These are phyloP conservation scores for Sporothrix sp. DNA, from an alignment of 2,329 filamentous ascomycete species.

Conservation along the genomic window DNA sequence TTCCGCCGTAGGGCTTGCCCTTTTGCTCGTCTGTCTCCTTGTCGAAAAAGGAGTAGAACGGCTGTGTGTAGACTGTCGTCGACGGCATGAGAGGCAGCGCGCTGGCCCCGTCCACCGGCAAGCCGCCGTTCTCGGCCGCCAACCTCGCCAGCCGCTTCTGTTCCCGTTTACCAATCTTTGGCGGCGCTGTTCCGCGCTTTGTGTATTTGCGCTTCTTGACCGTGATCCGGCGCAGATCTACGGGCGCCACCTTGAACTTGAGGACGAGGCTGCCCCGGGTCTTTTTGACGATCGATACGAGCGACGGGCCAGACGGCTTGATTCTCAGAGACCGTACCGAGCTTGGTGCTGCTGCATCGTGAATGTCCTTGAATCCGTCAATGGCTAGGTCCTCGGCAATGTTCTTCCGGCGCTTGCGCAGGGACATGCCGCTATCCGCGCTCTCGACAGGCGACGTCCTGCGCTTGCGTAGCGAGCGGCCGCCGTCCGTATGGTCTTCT, in stretches of 20 bases:
- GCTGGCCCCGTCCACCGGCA: background rate
- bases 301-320: slow-evolving; percentile 31
- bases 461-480: slow-evolving; percentile 72
- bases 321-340: slow-evolving; percentile 51
- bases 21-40: slow-evolving; percentile 82
- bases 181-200: slow-evolving; percentile 34
- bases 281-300: slow-evolving; percentile 34
- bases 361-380: slow-evolving; percentile 25
- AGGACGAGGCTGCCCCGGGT: slow-evolving; percentile 41
- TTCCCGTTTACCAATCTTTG: slow-evolving; percentile 24
- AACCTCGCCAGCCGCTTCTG: slow-evolving; percentile 11
- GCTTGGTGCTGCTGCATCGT: slow-evolving; percentile 28
- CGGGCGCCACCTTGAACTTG: slow-evolving; percentile 46
- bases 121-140: slow-evolving; percentile 3
- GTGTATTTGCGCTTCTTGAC: slow-evolving; percentile 45
- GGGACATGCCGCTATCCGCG: slow-evolving; percentile 43
- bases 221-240: slow-evolving; percentile 51
- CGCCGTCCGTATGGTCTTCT: slow-evolving; percentile 61
- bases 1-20: slow-evolving; percentile 90
- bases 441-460: slow-evolving; percentile 65
- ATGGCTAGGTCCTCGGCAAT: slow-evolving; percentile 34
- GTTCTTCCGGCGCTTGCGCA: slow-evolving; percentile 46
- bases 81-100: slow-evolving; percentile 10
- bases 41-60: slow-evolving; percentile 82
- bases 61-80: slow-evolving; percentile 50